These are phyloP conservation scores for Termitomyces sp. DNA, from an alignment of 768 basidiomycete genomes.

Conservation along the genomic window DNA sequence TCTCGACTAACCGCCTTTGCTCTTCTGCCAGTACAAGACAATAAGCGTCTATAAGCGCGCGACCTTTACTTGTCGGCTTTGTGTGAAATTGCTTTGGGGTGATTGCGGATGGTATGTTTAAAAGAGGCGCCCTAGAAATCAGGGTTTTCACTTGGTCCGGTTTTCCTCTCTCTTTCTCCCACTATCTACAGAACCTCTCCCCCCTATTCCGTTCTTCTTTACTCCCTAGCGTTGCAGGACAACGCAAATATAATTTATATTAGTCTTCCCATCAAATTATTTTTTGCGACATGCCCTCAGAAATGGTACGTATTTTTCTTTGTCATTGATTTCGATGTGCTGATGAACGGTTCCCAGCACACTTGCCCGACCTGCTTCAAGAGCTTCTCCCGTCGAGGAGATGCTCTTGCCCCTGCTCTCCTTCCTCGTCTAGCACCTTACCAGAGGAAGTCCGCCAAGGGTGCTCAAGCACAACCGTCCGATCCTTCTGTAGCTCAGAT, in stretches of 20 bases:
- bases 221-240: conserved; percentile 24
- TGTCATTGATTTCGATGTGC: not conserved
- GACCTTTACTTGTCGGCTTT: conserved; percentile 12
- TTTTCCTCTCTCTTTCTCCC: conserved; percentile 9
- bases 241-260: conserved; percentile 15
- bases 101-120: conserved; percentile 7
- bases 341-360: conserved; percentile 22
- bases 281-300: conserved; percentile 9
- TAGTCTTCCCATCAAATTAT: conserved; percentile 3
- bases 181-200: conserved; percentile 12
- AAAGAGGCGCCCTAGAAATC: conserved; percentile 9
- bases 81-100: conserved; percentile 10
- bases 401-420: conserved; percentile 25
- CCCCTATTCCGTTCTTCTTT: conserved; percentile 11
- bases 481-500: not conserved
- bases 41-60: conserved; percentile 18
- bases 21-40: conserved; percentile 10
- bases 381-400: conserved; percentile 52
- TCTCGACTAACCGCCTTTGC: conserved; percentile 5
- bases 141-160: conserved; percentile 10
- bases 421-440: conserved; percentile 11
- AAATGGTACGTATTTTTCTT: conserved; percentile 4
- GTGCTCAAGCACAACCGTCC: not conserved
- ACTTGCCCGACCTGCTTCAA: conserved; percentile 44
- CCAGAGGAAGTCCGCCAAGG: not conserved